phyloP scores from a whole-genome alignment of 1,284 basidiomycete genomes.

The Fistulina hepatica region DNA sequence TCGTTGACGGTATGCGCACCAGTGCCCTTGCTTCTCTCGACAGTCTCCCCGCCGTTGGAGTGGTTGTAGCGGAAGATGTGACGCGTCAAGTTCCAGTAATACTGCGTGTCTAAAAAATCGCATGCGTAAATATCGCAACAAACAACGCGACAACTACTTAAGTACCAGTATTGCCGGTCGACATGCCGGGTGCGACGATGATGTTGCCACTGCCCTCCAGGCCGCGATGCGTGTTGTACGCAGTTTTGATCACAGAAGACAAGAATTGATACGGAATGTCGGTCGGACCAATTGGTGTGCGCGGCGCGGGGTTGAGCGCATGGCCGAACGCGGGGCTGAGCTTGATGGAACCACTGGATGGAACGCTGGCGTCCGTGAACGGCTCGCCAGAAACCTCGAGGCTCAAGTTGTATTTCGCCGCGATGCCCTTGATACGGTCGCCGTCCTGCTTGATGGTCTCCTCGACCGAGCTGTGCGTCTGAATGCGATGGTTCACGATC shows the following conservation, averaged over 20 bases:
- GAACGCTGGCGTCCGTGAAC: constrained; percentile 17
- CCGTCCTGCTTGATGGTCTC: constrained; percentile 25
- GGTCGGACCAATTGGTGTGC: constrained; percentile 29
- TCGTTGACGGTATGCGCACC: constrained; percentile 43
- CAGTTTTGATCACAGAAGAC: constrained; percentile 37
- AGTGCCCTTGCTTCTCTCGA: constrained; percentile 17
- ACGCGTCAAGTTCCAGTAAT: constrained; percentile 34
- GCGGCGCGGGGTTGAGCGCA: constrained; percentile 44
- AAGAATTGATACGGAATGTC: constrained; percentile 36
- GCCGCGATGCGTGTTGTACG: constrained; percentile 20
- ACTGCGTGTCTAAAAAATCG: constrained; percentile 27
- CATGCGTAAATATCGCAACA: neutral
- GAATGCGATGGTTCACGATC: constrained; percentile 38
- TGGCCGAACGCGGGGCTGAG: constrained; percentile 29
- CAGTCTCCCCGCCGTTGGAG: constrained; percentile 18
- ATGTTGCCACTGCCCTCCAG: constrained; percentile 21
- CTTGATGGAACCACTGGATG: constrained; percentile 16
- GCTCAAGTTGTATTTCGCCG: constrained; percentile 27
- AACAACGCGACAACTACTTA: no score
- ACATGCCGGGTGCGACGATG: constrained; percentile 39
- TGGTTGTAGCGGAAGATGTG: constrained; percentile 40
- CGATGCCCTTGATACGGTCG: constrained; percentile 25
- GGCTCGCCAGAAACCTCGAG: constrained; percentile 31
- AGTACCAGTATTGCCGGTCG: constrained; percentile 23
- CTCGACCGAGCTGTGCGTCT: constrained; percentile 26